These are phyloP conservation scores for Vachellia collinsii DNA, from an alignment of 306 rosid genomes.

Conservation along the genomic window DNA sequence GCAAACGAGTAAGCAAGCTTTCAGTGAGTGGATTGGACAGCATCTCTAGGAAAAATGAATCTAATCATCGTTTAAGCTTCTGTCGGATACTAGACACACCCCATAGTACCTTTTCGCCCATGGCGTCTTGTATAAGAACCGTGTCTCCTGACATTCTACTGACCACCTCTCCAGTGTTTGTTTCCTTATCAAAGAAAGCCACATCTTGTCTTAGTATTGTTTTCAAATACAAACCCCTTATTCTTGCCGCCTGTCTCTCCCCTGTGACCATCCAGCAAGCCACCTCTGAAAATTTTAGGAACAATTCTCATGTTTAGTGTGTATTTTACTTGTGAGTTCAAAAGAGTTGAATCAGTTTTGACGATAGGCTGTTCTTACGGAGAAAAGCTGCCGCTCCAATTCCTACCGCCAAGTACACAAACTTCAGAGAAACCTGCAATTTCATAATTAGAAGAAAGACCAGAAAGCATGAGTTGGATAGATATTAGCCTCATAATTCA, in stretches of 20 bases:
- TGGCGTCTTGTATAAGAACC: constrained; percentile 92
- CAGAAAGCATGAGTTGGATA: background rate
- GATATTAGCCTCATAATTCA: background rate
- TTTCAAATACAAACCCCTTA: constrained; percentile 81
- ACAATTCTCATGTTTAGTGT: constrained; percentile 10
- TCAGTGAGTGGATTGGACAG: background rate
- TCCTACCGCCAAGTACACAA: constrained; percentile 73
- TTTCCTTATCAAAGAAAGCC: constrained; percentile 83
- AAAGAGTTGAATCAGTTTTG: background rate
- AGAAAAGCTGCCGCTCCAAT: constrained; percentile 65
- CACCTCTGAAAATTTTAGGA: constrained; percentile 67
- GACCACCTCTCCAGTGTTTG: constrained; percentile 85
- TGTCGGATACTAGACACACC: too few species aligned
- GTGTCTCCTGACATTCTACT: constrained; percentile 97
- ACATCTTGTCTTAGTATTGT: constrained; percentile 87
- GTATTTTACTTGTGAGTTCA: background rate
- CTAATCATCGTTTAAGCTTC: too few species aligned
- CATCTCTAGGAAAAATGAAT: background rate
- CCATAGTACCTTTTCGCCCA: constrained; percentile 78
- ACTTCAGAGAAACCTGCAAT: constrained; percentile 68
- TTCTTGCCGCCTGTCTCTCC: constrained; percentile 90
- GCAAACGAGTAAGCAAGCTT: background rate
- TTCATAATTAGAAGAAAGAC: constrained; percentile 4
- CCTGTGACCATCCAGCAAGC: constrained; percentile 91
- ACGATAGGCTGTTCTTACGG: constrained; percentile 56